Base-by-base conservation (phyloP, 1,284 basidiomycete species). In the Laetiporus sulphureus region DNA sequence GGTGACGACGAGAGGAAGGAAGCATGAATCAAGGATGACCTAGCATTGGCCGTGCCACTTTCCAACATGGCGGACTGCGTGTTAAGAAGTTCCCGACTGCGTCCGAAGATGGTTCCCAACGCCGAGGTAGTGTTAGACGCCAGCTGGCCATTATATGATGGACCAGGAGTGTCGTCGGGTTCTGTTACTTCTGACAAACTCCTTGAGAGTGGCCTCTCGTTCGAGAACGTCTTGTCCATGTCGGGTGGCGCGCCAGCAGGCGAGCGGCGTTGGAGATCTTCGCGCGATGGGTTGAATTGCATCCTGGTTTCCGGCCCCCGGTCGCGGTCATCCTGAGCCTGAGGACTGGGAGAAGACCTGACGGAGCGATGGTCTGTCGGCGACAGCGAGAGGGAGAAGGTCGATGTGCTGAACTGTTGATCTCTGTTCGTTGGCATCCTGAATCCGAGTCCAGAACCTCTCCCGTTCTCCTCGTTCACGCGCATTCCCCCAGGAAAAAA, bases 401-500 rank as follows among this genome's bases (percentile, higher is more conserved):
- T 52, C 39, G 77, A 74, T 44, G 63, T 65, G 53, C 68, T 71
- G 63, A 75, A 77, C 49, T 75, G 73, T 38, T 77, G 53, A 15
- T 60, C 77, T 46, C 68, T 71, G 56, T 67, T 65, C 49, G 66
- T 60, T 49, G 70, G 67, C 57, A 71, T 68, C 41, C 63, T 62
- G 54, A 73, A 73, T 41, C 63, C 65, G 33, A 72, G 56, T 45
- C 62, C 65, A 54, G 56, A 64, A 40, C 43, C 52, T 38, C 48
- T 51, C 36, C 62, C 65, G 39, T 77, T 75, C 41, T 79, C 75
- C 46, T 80, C 79, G 52, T 58, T 66, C 53, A 67, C 57, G 53
- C 77, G 77, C 55, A 74, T 61, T 56, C 67, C 71, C 41, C 79
- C 80, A 48, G 86, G 85, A 61, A 87, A 86, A 72, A 89, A 88